Conservation (phyloP, 179 eudicot genomes). For the Pouteria campechiana region DNA sequence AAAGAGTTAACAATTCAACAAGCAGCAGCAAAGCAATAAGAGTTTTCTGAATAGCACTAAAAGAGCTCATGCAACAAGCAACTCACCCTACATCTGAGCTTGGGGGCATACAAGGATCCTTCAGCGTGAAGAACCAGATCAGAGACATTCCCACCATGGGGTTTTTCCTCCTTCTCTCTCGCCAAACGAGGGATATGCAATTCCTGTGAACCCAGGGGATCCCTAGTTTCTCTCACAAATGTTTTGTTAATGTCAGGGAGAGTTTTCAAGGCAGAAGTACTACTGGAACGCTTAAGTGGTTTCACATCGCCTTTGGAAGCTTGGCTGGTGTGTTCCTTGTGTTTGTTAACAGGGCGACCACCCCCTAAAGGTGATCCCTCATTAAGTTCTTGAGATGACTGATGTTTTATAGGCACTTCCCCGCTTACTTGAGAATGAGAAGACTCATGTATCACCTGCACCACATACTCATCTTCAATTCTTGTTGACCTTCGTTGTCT, state of each 20-base stretch:
- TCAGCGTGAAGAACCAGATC: constrained; percentile 38
- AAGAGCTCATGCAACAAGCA: too few species aligned
- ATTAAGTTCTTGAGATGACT: constrained; percentile 15
- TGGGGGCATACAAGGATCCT: constrained; percentile 45
- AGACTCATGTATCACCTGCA: constrained; percentile 19
- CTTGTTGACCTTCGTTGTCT: constrained; percentile 7
- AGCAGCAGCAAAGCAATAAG: too few species aligned
- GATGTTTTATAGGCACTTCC: constrained; percentile 13
- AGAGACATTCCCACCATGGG: constrained; percentile 18
- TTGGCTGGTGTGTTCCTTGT: constrained; percentile 8
- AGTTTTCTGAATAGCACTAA: too few species aligned
- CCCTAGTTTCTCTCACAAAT: constrained; percentile 23
- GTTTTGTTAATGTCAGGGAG: constrained; percentile 23
- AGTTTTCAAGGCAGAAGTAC: constrained; percentile 60
- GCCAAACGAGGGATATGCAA: constrained; percentile 47
- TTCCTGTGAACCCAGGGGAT: constrained; percentile 55
- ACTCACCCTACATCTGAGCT: constrained; percentile 85
- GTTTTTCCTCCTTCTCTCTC: constrained; percentile 22
- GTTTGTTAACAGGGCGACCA: constrained; percentile 15
- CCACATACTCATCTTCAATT: constrained; percentile 18
- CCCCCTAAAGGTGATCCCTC: constrained; percentile 15
- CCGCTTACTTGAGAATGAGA: constrained; percentile 16
- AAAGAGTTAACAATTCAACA: too few species aligned
- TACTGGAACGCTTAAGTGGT: constrained; percentile 63
- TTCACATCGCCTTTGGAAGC: constrained; percentile 22